Base-by-base conservation (phyloP, 768 basidiomycete species). In the Lactifluus subvellereus region DNA sequence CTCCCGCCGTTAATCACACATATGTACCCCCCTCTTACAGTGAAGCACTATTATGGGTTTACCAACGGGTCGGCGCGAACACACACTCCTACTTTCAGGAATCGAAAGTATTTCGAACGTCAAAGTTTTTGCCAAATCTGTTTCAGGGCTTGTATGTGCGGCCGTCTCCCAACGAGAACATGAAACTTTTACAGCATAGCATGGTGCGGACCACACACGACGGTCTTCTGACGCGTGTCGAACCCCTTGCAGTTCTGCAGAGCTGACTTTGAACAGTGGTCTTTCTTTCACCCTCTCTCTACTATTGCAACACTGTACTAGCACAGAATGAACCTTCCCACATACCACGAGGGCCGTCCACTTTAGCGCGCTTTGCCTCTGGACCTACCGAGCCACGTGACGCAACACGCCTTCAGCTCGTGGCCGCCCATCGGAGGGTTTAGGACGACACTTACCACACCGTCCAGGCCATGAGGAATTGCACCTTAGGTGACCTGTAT, bases 321-420 rank as follows among this genome's bases (percentile, higher is more conserved):
- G 42, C 18, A 4, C 5, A 27, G 10, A 22, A 22, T 20, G 42
- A 10, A 13, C 9, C 0, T 49, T 56, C 47, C 20, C 30, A 16
- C 43, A 45, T 33, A 51, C 43, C 43, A 47, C 32, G 13, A 13
- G 16, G n/a, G 40, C 22, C 42, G 33, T 22, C 20, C 5, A 20
- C 9, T 16, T 30, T 57, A 14, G 53, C 53, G 38, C 40, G 38
- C 59, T 22, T 20, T 16, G 22, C 27, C 14, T 14, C 40, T 38
- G n/a, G n/a, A 20, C 45, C n/a, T 7, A 48, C 47, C 10, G 9
- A 6, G 47, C 20, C 63, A 64, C 63, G 63, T 64, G 63, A 64
- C 27, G n/a, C 33, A 60, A 64, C 63, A 64, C 63, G 63, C 63
- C 59, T 43, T 6, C 11, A 20, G 54, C 63, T 59, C 63, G 54